Percentiles rank a stretch among this genome's conserved stretches.
phyloP scores from a whole-genome alignment of 179 eudicot species.

The Heliamphora pulchella region DNA sequence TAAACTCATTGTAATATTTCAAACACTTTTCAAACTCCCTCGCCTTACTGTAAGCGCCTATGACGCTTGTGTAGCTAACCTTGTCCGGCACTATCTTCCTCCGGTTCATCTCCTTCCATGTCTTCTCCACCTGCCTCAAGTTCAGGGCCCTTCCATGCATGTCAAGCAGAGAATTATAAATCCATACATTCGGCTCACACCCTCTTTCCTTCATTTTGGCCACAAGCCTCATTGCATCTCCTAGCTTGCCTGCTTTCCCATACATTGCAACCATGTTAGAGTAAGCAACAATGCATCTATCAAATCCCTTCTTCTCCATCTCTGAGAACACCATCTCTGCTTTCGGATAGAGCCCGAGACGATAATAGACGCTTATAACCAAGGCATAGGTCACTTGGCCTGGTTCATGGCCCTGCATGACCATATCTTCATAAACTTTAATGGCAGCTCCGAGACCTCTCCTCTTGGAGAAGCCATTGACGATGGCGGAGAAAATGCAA shows the following conservation, averaged over 20 bases:
- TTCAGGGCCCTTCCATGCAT: constrained; percentile 55
- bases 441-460: constrained; percentile 50
- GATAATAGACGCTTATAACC: constrained; percentile 44
- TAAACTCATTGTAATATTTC: constrained; percentile 48
- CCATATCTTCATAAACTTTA: constrained; percentile 48
- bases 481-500: constrained; percentile 75
- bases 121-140: constrained; percentile 66
- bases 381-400: constrained; percentile 94
- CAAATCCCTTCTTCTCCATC: constrained; percentile 62
- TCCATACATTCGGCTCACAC: constrained; percentile 83
- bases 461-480: constrained; percentile 68
- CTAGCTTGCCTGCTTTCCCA: constrained; percentile 48
- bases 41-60: constrained; percentile 59
- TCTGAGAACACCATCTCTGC: constrained; percentile 52
- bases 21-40: constrained; percentile 52
- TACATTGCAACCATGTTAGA: constrained; percentile 86
- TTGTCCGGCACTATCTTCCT: constrained; percentile 53
- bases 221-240: constrained; percentile 71
- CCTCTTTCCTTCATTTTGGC: constrained; percentile 86
- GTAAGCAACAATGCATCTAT: constrained; percentile 81
- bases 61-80: constrained; percentile 74
- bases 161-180: constrained; percentile 71
- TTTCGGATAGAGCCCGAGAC: constrained; percentile 45
- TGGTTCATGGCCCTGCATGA: constrained; percentile 45
- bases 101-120: constrained; percentile 91